Conservation (phyloP, 1,284 basidiomycete genomes). For the Fereydounia khargensis region DNA sequence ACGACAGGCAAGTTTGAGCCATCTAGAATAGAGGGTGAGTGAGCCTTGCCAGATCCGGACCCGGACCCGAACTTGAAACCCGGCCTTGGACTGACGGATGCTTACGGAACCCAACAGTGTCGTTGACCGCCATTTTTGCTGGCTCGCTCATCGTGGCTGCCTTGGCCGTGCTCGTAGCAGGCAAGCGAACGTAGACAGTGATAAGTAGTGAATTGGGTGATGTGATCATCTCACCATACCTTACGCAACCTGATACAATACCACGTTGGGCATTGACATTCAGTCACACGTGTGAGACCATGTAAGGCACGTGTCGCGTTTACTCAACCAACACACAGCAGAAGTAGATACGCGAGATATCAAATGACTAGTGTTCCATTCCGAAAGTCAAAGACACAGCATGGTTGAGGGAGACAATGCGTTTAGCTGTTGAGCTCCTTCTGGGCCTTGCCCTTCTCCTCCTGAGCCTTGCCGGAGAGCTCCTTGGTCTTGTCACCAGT, state of each 20-base stretch:
- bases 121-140: conserved; percentile 14
- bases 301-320: no score
- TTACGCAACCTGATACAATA: no score
- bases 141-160: conserved; percentile 32
- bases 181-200: background rate
- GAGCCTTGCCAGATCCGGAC: background rate
- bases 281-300: no score
- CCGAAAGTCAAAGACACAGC: no score
- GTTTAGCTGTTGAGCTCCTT: conserved; percentile 38
- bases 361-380: no score
- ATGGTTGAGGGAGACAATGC: no score
- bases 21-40: conserved; percentile 42
- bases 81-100: background rate
- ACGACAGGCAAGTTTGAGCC: conserved; percentile 38
- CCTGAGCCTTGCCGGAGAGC: conserved; percentile 32
- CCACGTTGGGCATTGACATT: no score
- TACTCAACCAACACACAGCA: no score
- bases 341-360: no score
- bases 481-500: conserved; percentile 47
- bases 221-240: no score
- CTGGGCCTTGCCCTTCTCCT: conserved; percentile 41
- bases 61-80: background rate
- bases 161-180: conserved; percentile 26
- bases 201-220: no score
- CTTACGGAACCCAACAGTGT: conserved; percentile 5